Evolutionary conservation across 2,329 filamentous ascomycete genomes (phyloP), one percentile per base, ranked within the genome.

Genomic region (Xylariaceae sp.): DNA sequence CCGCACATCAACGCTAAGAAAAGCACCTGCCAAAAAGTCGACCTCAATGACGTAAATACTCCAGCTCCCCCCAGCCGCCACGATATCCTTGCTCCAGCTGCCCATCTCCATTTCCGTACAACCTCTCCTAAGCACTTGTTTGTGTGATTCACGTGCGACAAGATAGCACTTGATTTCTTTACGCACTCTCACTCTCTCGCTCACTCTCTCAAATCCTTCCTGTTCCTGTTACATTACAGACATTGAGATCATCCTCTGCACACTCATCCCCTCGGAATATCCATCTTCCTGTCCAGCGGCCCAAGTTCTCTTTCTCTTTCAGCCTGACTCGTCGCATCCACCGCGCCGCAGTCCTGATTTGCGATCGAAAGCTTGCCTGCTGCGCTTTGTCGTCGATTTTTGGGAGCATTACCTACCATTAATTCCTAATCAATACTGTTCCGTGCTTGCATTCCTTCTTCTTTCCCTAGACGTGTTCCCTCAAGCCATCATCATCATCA

Each of bases 41-140:
- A 7, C 47, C 56, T 50, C 55, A 48, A 69, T 69, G 67, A 69
- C 67, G 67, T 69, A 68, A 64, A 11, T 60, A 39, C 52, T 50
- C 45, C 51, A 56, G 51, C 35, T 53, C 44, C 37, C 23, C 23
- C 51, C 55, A 57, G 37, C 51, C 44, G 56, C 58, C 58, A 56
- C 54, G n/a, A 35, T 23, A 60, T 49, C 55, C 51, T 59, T 59
- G 62, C 61, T 30, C 23, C 23, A 30, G 23, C 23, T 62, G 51
- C 54, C 39, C 23, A 30, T 42, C 45, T 60, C 55, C 51, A 55
- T 55, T 59, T 53, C 53, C 35, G 50, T 55, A 53, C 35, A 15
- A 51, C 49, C 11, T 10, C 11, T 42, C 37, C 37, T 8, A 50
- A 18, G 42, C n/a, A 45, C 42, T n/a, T 45, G 11, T 13, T 45